A percentile compares a stretch with the other conserved stretches of the same genome.
phyloP scores from a whole-genome alignment of 2,329 filamentous ascomycete genomes.

The Clonostachys chloroleuca region DNA sequence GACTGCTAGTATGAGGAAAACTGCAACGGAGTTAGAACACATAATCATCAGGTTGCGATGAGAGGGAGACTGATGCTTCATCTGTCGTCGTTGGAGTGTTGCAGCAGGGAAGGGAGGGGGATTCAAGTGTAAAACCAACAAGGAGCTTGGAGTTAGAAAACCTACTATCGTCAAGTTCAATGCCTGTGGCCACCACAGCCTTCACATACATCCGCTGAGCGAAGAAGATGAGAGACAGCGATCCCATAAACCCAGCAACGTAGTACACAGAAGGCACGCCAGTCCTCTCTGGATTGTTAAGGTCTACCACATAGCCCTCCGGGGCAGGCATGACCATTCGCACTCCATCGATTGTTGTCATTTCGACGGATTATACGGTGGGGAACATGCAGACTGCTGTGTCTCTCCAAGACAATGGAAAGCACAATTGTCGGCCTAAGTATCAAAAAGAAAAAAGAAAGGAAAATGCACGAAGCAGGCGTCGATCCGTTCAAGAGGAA shows the following conservation, averaged over 20 bases:
- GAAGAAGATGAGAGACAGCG: conserved; percentile 9
- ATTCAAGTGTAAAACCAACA: neutral
- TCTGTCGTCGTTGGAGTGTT: too few species aligned
- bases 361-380: too few species aligned
- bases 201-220: conserved; percentile 17
- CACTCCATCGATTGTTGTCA: conserved; percentile 11
- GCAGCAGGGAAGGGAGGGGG: neutral
- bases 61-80: too few species aligned
- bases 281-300: conserved; percentile 14
- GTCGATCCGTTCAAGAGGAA: too few species aligned
- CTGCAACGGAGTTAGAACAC: neutral
- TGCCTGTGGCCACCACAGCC: conserved; percentile 4
- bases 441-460: too few species aligned
- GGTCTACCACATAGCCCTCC: conserved; percentile 16
- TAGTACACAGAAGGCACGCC: conserved; percentile 5
- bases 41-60: too few species aligned
- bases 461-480: too few species aligned
- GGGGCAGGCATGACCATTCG: conserved; percentile 11
- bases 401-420: too few species aligned
- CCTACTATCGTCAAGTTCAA: conserved; percentile 6
- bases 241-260: conserved; percentile 14
- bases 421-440: too few species aligned
- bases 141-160: neutral
- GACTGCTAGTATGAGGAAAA: neutral
- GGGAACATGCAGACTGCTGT: too few species aligned